Base-by-base conservation (phyloP, 331 rosid species). In the Ulmus americana region DNA sequence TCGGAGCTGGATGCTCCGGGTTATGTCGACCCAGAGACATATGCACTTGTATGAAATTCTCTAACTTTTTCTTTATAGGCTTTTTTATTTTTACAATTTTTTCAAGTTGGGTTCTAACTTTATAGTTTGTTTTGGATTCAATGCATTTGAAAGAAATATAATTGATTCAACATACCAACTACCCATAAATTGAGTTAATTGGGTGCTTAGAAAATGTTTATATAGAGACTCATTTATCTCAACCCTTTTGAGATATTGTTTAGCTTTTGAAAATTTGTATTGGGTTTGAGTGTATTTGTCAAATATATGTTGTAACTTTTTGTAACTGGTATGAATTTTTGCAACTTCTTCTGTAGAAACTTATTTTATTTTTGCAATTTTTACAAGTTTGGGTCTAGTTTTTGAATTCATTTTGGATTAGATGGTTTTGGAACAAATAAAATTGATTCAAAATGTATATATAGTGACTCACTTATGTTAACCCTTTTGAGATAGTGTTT, bases 1-100 rank as follows among this genome's bases (percentile, higher is more conserved):
- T 67, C 74, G 38, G 91, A 88, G 3, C 44, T 41, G 2, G 96
- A 88, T 35, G 79, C 90, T 12, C 97, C 95, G 73, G 96, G 97
- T 12, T 91, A 72, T 46, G 91, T 86, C 1, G 89, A 88, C 64
- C 63, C 58, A 0, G 87, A 86, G 57, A 85, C 94, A 14, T 86
- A 83, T 62, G 79, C 81, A 60, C 68, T 86, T 87, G 96, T 88
- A 82, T 20, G 0, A 16, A 20, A 28, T 63, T 1, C 15, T 5
- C 8, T 40, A n/a, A 16, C 12, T 16, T 64, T n/a, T 10, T 38
- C 8, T 18, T 3, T 12, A 1, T 63, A 11, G 13, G 2, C 5
- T 6, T 43, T 49, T 13, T 2, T 20, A 28, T 22, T 9, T n/a
- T 42, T 4, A 1, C 15, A 55, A 20, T 39, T 12, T 22, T 8